Percentiles rank a stretch among this genome's conserved stretches.
Evolutionary conservation across 2,329 filamentous ascomycete genomes (phyloP).

Genomic region (Dendryphion nanum): DNA sequence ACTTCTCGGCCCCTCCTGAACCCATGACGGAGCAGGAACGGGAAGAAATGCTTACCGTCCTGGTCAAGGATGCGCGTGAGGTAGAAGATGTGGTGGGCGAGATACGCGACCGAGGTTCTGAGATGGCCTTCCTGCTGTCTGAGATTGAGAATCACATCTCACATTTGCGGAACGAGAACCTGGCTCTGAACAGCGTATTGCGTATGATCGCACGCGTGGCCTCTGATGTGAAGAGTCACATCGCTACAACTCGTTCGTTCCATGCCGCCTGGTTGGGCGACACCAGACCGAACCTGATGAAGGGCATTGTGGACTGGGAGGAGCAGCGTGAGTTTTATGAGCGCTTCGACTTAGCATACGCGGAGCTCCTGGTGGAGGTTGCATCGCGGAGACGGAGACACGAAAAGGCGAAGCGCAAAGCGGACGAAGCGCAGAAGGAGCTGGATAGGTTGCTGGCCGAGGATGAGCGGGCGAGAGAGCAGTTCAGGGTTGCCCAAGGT

Average conservation of each 20-base stretch:
- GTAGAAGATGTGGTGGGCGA: slow-evolving; percentile 63
- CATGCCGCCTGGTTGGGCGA: slow-evolving; percentile 63
- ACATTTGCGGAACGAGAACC: slow-evolving; percentile 55
- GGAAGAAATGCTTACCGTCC: slow-evolving; percentile 77
- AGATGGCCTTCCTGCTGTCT: slow-evolving; percentile 72
- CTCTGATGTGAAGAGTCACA: slow-evolving; percentile 62
- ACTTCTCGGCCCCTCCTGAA: slow-evolving; percentile 54
- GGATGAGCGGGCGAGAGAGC: slow-evolving; percentile 70
- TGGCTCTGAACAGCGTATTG: slow-evolving; percentile 62
- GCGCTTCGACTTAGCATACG: slow-evolving; percentile 80
- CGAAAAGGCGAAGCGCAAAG: slow-evolving; percentile 69
- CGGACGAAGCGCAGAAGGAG: slow-evolving; percentile 73
- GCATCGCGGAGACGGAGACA: slow-evolving; percentile 72
- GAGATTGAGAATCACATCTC: slow-evolving; percentile 64
- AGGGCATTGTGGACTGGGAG: slow-evolving; percentile 68
- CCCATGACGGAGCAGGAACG: slow-evolving; percentile 75
- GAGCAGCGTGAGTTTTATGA: slow-evolving; percentile 81
- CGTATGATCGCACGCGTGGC: slow-evolving; percentile 67
- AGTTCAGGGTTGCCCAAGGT: slow-evolving; percentile 78
- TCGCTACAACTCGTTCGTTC: slow-evolving; percentile 65
- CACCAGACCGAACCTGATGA: slow-evolving; percentile 70
- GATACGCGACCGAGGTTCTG: slow-evolving; percentile 71
- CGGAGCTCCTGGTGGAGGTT: slow-evolving; percentile 79
- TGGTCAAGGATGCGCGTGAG: slow-evolving; percentile 66
- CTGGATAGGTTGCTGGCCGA: slow-evolving; percentile 72